Evolutionary conservation across 2,329 filamentous ascomycete genomes (phyloP), one percentile per base, ranked within the genome.

Genomic region (Exophiala aquamarina): DNA sequence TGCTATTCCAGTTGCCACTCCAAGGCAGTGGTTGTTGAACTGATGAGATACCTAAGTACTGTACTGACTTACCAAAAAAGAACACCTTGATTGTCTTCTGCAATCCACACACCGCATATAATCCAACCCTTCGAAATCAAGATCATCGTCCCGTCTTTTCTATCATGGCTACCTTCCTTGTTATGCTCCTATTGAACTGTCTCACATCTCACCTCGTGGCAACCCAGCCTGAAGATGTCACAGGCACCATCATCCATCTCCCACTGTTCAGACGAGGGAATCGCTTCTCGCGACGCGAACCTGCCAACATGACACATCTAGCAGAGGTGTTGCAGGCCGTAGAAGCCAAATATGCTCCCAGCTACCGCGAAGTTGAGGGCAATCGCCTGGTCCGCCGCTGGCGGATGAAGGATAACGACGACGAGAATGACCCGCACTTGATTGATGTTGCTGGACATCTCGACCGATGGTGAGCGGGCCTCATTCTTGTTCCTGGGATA

Each of bases 321-420:
- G 8, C 43, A 3, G 35, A 53, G 21, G 43, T 59, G 33, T 49
- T 64, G 8, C 39, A 50, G 4, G 47, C 39, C 11, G 51, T 48
- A 8, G 61, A 63, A 36, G 48, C 42, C n/a, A 50, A 58, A 39
- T 63, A 64, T 48, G 55, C 58, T 23, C 50, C 58, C 2, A 62
- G 54, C 29, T 50, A 57, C 20, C 49, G 63, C 32, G 59, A 59
- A 36, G 49, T 63, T 11, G 55, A 58, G 11, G 59, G 58, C 7
- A 64, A 66, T 36, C 59, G 57, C 15, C 40, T 65, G 10, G 57
- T 64, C 19, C 50, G 63, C 23, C 58, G 54, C 29, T 61, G 62
- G 38, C 58, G 57, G 23, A 28, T 35, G 6, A 46, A 52, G 19
- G 48, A 34, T 8, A 37, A 20, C 15, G 50, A 54, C 9, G 59